phyloP scores from a whole-genome alignment of 1,284 basidiomycete genomes.

The Trametes hirsuta region DNA sequence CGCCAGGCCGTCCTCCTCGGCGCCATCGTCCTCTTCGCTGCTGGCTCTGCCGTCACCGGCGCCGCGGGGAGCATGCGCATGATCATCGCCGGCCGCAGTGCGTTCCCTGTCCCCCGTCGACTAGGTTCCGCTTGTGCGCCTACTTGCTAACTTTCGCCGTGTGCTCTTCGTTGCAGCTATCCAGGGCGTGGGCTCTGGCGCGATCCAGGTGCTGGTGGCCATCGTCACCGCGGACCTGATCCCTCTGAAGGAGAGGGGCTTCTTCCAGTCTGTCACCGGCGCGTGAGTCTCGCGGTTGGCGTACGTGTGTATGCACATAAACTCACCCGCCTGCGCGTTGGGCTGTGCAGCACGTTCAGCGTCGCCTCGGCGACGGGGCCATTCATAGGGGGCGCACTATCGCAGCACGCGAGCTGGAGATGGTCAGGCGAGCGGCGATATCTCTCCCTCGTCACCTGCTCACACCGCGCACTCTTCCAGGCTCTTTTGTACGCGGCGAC shows the following conservation, averaged over 20 bases:
- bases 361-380: constrained; percentile 36
- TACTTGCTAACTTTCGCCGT: not conserved
- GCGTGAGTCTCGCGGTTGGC: constrained; percentile 17
- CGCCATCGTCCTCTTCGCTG: constrained; percentile 39
- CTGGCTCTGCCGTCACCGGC: constrained; percentile 41
- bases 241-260: constrained; percentile 45
- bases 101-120: not conserved
- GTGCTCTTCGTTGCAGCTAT: constrained; percentile 31
- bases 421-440: constrained; percentile 29
- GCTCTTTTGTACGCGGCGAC: constrained; percentile 3
- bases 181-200: constrained; percentile 51
- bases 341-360: constrained; percentile 28
- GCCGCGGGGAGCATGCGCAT: constrained; percentile 39
- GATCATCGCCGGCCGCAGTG: constrained; percentile 34
- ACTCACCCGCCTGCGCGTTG: not conserved
- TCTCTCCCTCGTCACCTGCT: not conserved
- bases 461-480: not conserved
- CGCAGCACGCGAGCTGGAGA: constrained; percentile 35
- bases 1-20: constrained; percentile 37
- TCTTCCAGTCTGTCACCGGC: constrained; percentile 30
- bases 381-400: constrained; percentile 40
- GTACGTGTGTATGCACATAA: too few species aligned
- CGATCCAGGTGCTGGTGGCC: constrained; percentile 40
- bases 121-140: not conserved
- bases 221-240: constrained; percentile 48